Conservation (phyloP, 495 filamentous ascomycete genomes). For the Immersiella caudata region DNA sequence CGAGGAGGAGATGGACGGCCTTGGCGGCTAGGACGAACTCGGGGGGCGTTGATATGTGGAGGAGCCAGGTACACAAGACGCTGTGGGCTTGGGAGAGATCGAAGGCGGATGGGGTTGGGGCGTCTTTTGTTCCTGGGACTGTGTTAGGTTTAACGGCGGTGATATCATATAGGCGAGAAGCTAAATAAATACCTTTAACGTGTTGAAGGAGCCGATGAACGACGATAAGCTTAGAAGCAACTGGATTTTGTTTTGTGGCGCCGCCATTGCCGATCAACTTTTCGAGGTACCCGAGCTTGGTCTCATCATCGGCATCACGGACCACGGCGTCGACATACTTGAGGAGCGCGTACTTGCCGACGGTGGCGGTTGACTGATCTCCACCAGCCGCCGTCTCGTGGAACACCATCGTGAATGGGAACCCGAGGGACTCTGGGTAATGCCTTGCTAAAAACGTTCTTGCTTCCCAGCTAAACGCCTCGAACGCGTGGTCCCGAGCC, state of each 20-base stretch:
- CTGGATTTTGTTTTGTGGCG: slow-evolving; percentile 2
- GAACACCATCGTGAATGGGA: slow-evolving; percentile 28
- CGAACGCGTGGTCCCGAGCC: slow-evolving; percentile 31
- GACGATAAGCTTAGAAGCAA: slow-evolving; percentile 28
- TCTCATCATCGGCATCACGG: slow-evolving; percentile 27
- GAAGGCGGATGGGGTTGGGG: slow-evolving; percentile 20
- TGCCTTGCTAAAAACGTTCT: slow-evolving; percentile 43
- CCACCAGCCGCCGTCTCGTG: slow-evolving; percentile 2
- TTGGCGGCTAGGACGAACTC: slow-evolving; percentile 62
- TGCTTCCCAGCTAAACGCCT: slow-evolving; percentile 41
- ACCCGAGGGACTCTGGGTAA: slow-evolving; percentile 25
- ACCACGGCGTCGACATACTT: slow-evolving; percentile 33
- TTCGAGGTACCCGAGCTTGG: slow-evolving; percentile 33
- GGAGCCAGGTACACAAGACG: slow-evolving; percentile 29
- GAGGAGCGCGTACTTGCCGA: slow-evolving; percentile 26
- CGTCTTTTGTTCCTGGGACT: slow-evolving; percentile 16
- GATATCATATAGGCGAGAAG: neutral
- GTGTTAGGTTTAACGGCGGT: neutral
- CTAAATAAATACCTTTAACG: slow-evolving; percentile 19
- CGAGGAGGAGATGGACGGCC: slow-evolving; percentile 59
- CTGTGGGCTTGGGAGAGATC: slow-evolving; percentile 39
- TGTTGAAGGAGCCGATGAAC: slow-evolving; percentile 33
- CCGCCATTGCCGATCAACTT: slow-evolving; percentile 23
- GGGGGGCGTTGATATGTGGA: slow-evolving; percentile 14
- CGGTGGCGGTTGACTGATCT: neutral